Percentiles rank a stretch among this genome's conserved stretches.
phyloP scores from a whole-genome alignment of 169 alveolate species.

The Perkinsus chesapeaki region DNA sequence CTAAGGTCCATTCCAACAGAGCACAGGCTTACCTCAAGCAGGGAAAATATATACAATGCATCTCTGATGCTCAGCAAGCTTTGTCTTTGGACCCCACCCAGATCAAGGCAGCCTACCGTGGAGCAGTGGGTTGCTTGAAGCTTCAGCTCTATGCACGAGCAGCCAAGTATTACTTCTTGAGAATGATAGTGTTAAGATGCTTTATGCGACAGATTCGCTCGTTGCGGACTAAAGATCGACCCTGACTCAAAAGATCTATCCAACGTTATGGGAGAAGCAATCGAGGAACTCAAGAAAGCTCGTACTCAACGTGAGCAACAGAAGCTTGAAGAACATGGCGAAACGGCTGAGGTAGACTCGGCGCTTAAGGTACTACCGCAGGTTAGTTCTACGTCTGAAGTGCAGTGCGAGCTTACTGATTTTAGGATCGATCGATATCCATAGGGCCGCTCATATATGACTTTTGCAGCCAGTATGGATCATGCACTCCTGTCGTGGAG shows the following conservation, averaged over 20 bases:
- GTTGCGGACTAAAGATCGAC: background rate
- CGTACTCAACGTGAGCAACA: background rate
- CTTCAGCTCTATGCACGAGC: background rate
- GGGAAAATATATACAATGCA: background rate
- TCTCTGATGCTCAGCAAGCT: background rate
- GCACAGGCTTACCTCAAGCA: background rate
- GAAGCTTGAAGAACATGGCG: background rate
- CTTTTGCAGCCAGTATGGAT: background rate
- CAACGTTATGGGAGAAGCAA: background rate
- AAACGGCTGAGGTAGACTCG: background rate
- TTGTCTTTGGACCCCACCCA: background rate
- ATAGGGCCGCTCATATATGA: background rate
- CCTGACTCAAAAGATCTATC: background rate
- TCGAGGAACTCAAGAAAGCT: background rate
- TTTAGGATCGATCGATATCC: background rate
- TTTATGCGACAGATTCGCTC: background rate
- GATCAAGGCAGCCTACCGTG: background rate
- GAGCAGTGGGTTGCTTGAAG: background rate
- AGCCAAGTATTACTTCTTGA: background rate
- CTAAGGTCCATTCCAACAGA: background rate
- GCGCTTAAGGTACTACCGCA: background rate
- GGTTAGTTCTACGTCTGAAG: background rate
- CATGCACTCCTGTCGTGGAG: background rate
- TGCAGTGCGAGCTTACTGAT: background rate
- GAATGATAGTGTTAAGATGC: background rate